Evolutionary conservation across 1,284 basidiomycete species (phyloP).

Genomic region (Naganishia sp.): DNA sequence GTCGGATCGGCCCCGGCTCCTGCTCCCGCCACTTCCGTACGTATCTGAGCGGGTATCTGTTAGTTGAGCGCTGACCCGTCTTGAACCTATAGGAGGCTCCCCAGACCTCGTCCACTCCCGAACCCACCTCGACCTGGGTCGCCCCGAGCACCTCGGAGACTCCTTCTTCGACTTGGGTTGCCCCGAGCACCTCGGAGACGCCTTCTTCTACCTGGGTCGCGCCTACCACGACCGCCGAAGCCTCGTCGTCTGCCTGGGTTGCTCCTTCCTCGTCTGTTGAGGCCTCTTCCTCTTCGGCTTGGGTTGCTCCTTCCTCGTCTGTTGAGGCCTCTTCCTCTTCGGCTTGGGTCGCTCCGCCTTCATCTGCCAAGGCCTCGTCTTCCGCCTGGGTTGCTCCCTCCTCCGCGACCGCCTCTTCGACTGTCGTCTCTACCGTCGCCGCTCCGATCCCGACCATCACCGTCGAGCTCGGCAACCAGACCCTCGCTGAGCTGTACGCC

Average conservation of each 20-base stretch:
- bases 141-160: conserved; percentile 32
- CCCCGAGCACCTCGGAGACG: conserved; percentile 33
- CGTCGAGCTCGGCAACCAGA: conserved; percentile 49
- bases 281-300: conserved; percentile 7
- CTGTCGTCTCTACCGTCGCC: conserved; percentile 21
- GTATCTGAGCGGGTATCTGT: conserved; percentile 50
- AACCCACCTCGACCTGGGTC: conserved; percentile 40
- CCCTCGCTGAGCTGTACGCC: conserved; percentile 30
- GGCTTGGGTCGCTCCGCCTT: conserved; percentile 12
- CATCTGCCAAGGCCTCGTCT: conserved; percentile 13
- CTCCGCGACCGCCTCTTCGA: conserved; percentile 4
- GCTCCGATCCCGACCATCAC: conserved; percentile 20
- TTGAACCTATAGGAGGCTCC: conserved; percentile 39
- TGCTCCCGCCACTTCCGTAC: conserved; percentile 12
- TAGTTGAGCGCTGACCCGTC: conserved; percentile 37
- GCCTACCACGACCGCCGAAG: background rate
- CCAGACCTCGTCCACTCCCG: conserved; percentile 42
- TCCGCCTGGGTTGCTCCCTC: conserved; percentile 10
- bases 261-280: conserved; percentile 39
- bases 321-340: too few relatives aligned
- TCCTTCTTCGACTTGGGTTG: conserved; percentile 39
- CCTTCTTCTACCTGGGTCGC: conserved; percentile 20
- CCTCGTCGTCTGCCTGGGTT: conserved; percentile 38
- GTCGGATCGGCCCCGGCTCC: conserved; percentile 20
- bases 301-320: conserved; percentile 28